Conservation (phyloP, 192 early-diverging fungal species). For the Lunasporangiospora selenospora region DNA sequence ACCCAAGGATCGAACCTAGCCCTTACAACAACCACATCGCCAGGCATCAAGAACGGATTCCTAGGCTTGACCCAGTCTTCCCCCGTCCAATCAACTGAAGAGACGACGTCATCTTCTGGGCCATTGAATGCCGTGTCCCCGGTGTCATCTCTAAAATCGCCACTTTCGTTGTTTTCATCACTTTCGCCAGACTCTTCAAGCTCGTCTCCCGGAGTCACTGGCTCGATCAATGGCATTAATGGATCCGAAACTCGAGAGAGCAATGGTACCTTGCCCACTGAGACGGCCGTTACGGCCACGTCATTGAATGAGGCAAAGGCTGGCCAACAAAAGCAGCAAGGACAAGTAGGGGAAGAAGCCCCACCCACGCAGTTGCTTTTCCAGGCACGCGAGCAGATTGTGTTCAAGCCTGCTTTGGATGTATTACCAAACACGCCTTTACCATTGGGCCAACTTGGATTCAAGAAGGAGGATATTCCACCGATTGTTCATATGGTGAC, state of each 20-base stretch:
- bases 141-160: no score
- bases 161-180: background rate
- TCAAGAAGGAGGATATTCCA: constrained; percentile 47
- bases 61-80: no score
- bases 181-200: background rate
- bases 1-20: no score
- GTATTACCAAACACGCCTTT: constrained; percentile 41
- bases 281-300: no score
- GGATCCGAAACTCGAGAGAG: no score
- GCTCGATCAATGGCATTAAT: background rate
- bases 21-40: no score
- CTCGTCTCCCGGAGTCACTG: background rate
- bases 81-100: no score
- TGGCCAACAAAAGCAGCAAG: background rate
- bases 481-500: constrained; percentile 41
- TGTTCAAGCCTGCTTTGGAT: constrained; percentile 41
- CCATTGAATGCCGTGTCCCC: no score
- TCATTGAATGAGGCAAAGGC: background rate
- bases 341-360: background rate
- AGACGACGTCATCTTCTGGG: no score
- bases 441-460: constrained; percentile 37
- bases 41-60: no score
- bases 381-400: constrained; percentile 36
- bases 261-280: no score
- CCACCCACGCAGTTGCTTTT: constrained; percentile 25